Percentiles rank a stretch among this genome's conserved stretches.
phyloP scores from a whole-genome alignment of 164 flowering plant genomes.

The Magnolia officinalis region DNA sequence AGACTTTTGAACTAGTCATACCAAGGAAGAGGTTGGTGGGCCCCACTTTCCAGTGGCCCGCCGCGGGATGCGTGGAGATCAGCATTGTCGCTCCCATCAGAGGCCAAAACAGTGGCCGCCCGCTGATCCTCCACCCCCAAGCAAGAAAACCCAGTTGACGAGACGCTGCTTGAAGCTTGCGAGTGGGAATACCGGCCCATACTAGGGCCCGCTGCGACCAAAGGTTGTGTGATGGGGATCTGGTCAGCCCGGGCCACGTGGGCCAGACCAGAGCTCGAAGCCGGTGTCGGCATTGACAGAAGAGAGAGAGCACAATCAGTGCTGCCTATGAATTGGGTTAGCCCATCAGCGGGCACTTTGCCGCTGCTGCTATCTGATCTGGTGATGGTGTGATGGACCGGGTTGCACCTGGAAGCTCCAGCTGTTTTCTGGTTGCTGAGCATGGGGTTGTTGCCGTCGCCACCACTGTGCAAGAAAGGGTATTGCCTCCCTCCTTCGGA shows the following conservation, averaged over 20 bases:
- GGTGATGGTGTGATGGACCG: conserved; percentile 25
- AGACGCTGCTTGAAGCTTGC: conserved; percentile 3
- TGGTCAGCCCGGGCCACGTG: conserved; percentile 30
- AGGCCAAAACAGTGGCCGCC: conserved; percentile 28
- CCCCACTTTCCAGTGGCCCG: conserved; percentile 31
- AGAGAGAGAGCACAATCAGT: conserved; percentile 90
- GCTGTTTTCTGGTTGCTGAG: conserved; percentile 16
- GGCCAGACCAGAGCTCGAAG: conserved; percentile 32
- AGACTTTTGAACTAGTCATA: too few relatives aligned
- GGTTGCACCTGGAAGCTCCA: conserved; percentile 30
- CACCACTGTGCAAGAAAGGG: conserved; percentile 32
- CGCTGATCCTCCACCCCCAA: conserved; percentile 26
- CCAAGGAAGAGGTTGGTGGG: conserved; percentile 38
- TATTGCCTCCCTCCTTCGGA: conserved; percentile 44
- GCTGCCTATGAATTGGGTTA: conserved; percentile 28
- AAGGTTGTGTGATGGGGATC: conserved; percentile 31
- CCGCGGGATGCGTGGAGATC: conserved; percentile 3
- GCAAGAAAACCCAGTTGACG: conserved; percentile 11
- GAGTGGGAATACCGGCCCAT: conserved; percentile 16
- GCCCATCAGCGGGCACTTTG: conserved; percentile 30
- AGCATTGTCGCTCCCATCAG: conserved; percentile 1
- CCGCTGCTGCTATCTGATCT: conserved; percentile 29
- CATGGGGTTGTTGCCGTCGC: conserved; percentile 6
- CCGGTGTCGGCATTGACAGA: conserved; percentile 64
- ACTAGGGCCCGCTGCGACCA: conserved; percentile 23